Conservation (phyloP, 208 protist genomes). For the Leishmania major region DNA sequence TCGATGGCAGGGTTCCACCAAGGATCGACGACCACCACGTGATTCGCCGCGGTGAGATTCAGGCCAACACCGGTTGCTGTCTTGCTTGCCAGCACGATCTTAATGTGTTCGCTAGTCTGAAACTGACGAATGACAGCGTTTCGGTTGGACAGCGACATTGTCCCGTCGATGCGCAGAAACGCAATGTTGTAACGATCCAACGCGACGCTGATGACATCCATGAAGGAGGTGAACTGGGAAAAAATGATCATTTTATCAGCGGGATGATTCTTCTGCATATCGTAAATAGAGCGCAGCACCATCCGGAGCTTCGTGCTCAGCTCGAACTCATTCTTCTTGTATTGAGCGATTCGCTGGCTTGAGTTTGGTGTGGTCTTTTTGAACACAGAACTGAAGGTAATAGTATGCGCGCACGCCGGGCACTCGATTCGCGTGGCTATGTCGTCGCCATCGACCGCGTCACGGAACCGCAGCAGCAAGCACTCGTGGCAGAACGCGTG, state of each 20-base stretch:
- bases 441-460: slow-evolving; percentile 76
- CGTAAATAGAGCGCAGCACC: slow-evolving; percentile 73
- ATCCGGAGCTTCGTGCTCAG: slow-evolving; percentile 87
- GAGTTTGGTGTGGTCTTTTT: slow-evolving; percentile 59
- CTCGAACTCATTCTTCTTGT: slow-evolving; percentile 68
- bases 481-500: slow-evolving; percentile 92
- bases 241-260: slow-evolving; percentile 97
- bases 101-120: slow-evolving; percentile 53
- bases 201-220: slow-evolving; percentile 94
- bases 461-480: slow-evolving; percentile 75
- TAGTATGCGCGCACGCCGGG: slow-evolving; percentile 49
- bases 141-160: slow-evolving; percentile 78
- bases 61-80: slow-evolving; percentile 97
- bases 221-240: slow-evolving; percentile 97
- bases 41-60: slow-evolving; percentile 96
- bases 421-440: slow-evolving; percentile 61
- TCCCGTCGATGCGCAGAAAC: slow-evolving; percentile 92
- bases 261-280: slow-evolving; percentile 69
- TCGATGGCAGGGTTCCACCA: slow-evolving; percentile 98
- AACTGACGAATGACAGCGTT: slow-evolving; percentile 83
- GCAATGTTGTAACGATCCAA: slow-evolving; percentile 70
- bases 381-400: slow-evolving; percentile 70
- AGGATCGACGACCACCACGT: slow-evolving; percentile 95
- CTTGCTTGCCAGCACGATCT: slow-evolving; percentile 94
- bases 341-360: slow-evolving; percentile 74